Percentiles rank a stretch among this genome's conserved stretches.
These are phyloP conservation scores for Ascochyta fabae DNA, from an alignment of 2,329 filamentous ascomycete genomes.

Conservation along the genomic window DNA sequence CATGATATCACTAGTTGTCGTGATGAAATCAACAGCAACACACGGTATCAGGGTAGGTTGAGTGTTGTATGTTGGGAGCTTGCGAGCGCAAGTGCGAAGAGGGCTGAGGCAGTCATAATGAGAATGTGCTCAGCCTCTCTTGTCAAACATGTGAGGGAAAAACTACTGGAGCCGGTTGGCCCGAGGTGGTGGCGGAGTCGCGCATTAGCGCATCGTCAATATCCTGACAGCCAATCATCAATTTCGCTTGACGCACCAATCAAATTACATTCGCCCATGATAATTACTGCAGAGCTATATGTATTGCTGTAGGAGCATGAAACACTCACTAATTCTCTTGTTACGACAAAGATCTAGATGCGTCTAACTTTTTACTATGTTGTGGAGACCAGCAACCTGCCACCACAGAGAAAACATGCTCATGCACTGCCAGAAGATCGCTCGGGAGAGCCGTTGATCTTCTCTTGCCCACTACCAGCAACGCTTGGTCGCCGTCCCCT, in stretches of 20 bases:
- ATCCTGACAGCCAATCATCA: conserved; percentile 4
- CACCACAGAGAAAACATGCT: neutral
- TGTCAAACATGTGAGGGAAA: conserved; percentile 21
- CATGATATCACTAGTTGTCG: conserved; percentile 37
- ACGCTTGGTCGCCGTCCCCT: conserved; percentile 4
- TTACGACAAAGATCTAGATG: neutral
- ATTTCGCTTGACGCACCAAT: neutral
- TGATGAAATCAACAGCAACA: neutral
- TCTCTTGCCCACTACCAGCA: conserved; percentile 9
- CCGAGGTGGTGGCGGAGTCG: conserved; percentile 35
- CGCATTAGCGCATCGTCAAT: neutral
- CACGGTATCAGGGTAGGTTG: neutral
- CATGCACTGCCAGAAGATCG: conserved; percentile 1
- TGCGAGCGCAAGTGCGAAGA: conserved; percentile 4
- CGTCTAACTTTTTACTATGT: too few species aligned
- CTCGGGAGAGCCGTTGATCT: conserved; percentile 3
- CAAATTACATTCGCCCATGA: neutral
- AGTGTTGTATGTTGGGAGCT: neutral
- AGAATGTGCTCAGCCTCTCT: conserved; percentile 32
- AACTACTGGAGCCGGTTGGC: conserved; percentile 28
- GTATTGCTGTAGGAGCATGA: too few species aligned
- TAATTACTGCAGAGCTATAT: too few species aligned
- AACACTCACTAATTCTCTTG: neutral
- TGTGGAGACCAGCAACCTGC: neutral
- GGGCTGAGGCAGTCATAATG: conserved; percentile 29